Base-by-base conservation (phyloP, 169 alveolate genomes). In the Cryptosporidium sp. region DNA sequence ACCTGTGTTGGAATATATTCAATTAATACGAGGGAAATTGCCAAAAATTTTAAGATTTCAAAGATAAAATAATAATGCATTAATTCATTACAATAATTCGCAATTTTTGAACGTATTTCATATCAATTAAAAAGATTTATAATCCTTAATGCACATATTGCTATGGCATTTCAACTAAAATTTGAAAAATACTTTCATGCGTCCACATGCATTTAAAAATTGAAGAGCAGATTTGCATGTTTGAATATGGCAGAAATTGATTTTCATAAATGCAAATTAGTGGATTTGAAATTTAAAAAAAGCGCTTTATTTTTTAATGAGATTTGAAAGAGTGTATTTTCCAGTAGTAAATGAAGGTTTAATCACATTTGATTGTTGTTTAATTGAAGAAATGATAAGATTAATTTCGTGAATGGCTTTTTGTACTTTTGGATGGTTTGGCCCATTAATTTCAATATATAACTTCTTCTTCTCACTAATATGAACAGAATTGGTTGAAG, bases 401-500 rank as follows among this genome's bases (percentile, higher is more conserved):
- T 80, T 80, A 18, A 80, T 16, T 51, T 80, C 89, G 37, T 80
- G 80, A 58, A 80, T 80, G 14, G 89, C 89, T 65, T 80, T 80
- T 62, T 80, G 89, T 7, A 80, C 89, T 35, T 80, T 80, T 37
- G 65, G 60, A 62, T 80, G 75, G 53, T 80, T 80, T 58, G 89
- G 89, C 2, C 89, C 89, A 21, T 80, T 80, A 31, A 80, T 80
- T 65, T 80, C 89, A 62, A 80, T 65, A 80, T 80, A 80, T 21
- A 80, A 48, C 62, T 80, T 80, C 21, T 65, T 80, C 62, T 80
- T 80, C 18, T 80, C 89, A 18, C 89, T 65, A 26, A 80, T 60
- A 26, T 65, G 73, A 5, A 61, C 65, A 23, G 89, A 80, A 8
- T 39, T 70, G 5, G 84, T 70, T 37, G 72, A 65, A 16, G 72